Evolutionary conservation across 192 early-diverging fungal genomes (phyloP).

Genomic region (Funneliformis mosseae): DNA sequence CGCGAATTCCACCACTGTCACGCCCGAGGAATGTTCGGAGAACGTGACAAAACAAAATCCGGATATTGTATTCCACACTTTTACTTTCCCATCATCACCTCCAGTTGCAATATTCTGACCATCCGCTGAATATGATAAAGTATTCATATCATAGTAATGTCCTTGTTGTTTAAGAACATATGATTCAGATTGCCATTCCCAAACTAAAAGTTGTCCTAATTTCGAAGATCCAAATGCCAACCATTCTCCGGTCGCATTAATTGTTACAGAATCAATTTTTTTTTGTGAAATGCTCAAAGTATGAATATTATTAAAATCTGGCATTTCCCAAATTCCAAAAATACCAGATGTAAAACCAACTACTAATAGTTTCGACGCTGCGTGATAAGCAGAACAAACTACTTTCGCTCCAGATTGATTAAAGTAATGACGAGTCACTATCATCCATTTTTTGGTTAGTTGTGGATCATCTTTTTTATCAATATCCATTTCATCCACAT

Average conservation of each 20-base stretch:
- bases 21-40: slow-evolving; percentile 82
- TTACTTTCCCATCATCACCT: slow-evolving; percentile 96
- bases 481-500: slow-evolving; percentile 60
- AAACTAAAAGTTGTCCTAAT: slow-evolving; percentile 95
- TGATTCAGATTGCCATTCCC: slow-evolving; percentile 99
- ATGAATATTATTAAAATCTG: slow-evolving; percentile 92
- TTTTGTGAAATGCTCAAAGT: slow-evolving; percentile 94
- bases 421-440: slow-evolving; percentile 74
- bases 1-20: slow-evolving; percentile 87
- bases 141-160: slow-evolving; percentile 93
- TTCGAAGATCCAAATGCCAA: slow-evolving; percentile 90
- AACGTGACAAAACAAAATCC: slow-evolving; percentile 99
- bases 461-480: slow-evolving; percentile 47
- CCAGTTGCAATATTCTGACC: slow-evolving; percentile 95
- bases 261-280: slow-evolving; percentile 84
- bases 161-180: slow-evolving; percentile 99
- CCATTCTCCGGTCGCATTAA: slow-evolving; percentile 96
- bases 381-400: slow-evolving; percentile 77
- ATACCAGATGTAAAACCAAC: slow-evolving; percentile 92
- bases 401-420: slow-evolving; percentile 78
- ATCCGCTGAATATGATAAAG: slow-evolving; percentile 85
- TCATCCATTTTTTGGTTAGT: slow-evolving; percentile 54
- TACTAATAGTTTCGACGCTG: slow-evolving; percentile 70
- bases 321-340: slow-evolving; percentile 99
- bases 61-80: slow-evolving; percentile 94